These are phyloP conservation scores for Cinnamomum chago DNA, from an alignment of 164 flowering plant genomes.

Conservation along the genomic window DNA sequence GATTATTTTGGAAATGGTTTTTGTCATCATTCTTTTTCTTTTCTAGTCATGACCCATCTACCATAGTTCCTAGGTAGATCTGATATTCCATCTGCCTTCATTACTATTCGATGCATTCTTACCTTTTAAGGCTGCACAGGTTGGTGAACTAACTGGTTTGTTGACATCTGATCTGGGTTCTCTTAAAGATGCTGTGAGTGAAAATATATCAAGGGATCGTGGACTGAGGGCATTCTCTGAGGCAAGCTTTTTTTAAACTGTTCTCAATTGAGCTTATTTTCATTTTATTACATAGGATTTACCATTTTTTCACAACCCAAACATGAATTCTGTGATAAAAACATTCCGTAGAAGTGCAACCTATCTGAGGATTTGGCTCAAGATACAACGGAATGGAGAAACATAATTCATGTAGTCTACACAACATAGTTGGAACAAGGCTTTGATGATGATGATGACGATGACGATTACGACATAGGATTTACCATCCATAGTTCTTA, in stretches of 20 bases:
- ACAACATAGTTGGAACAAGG: no score
- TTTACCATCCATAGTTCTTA: background rate
- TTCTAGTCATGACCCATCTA: background rate
- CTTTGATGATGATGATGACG: no score
- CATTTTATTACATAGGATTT: background rate
- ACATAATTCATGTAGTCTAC: no score
- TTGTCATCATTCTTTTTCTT: background rate
- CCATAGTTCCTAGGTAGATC: background rate
- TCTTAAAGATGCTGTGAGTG: slow-evolving; percentile 74
- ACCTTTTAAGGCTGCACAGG: slow-evolving; percentile 34
- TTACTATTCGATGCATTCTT: background rate
- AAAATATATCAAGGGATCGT: slow-evolving; percentile 91
- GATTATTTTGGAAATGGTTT: background rate
- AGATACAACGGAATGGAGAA: no score
- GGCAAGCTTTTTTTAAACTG: slow-evolving; percentile 87
- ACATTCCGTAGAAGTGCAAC: no score
- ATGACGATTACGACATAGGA: no score
- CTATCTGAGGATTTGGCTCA: no score
- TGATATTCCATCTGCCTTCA: background rate
- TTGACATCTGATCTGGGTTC: slow-evolving; percentile 93
- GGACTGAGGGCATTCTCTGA: slow-evolving; percentile 96
- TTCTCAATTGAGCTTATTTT: slow-evolving; percentile 54
- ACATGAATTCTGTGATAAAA: background rate
- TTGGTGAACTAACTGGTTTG: slow-evolving; percentile 86
- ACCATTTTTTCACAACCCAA: background rate